Conservation (phyloP, 2,329 filamentous ascomycete species). For the Sclerotinia sclerotiorum region DNA sequence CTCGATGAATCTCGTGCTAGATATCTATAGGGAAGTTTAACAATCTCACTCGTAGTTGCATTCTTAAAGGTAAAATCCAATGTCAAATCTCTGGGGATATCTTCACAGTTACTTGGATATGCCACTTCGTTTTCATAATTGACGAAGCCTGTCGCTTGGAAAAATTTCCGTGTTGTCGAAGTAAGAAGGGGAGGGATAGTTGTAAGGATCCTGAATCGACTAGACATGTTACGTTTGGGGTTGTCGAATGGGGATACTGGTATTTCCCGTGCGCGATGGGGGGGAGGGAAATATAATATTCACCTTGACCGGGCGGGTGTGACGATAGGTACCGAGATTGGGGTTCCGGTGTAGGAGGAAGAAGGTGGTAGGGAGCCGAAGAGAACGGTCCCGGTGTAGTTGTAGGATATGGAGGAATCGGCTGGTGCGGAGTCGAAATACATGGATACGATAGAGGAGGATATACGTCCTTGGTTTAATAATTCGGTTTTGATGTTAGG, state of each 20-base stretch:
- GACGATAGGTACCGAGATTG: neutral
- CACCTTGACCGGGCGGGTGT: neutral
- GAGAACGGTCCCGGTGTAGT: neutral
- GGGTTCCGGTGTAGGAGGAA: neutral
- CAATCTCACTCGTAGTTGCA: neutral
- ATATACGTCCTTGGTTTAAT: neutral
- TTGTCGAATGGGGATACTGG: neutral
- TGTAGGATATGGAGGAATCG: neutral
- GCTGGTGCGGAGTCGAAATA: neutral
- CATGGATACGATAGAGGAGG: neutral
- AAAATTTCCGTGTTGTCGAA: neutral
- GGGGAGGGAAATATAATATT: neutral
- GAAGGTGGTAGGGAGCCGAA: neutral
- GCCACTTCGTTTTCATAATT: neutral
- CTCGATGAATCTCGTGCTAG: neutral
- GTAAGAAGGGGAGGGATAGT: neutral
- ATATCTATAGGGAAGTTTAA: slow-evolving; percentile 6
- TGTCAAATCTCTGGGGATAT: neutral
- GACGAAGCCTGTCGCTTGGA: neutral
- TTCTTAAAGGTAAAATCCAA: slow-evolving; percentile 2
- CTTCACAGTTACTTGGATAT: slow-evolving; percentile 2
- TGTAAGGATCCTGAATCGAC: neutral
- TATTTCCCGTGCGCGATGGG: neutral
- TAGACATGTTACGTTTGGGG: neutral
- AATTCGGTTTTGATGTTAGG: slow-evolving; percentile 11